Conservation (phyloP, 495 filamentous ascomycete genomes). For the Penicillium lividum region DNA sequence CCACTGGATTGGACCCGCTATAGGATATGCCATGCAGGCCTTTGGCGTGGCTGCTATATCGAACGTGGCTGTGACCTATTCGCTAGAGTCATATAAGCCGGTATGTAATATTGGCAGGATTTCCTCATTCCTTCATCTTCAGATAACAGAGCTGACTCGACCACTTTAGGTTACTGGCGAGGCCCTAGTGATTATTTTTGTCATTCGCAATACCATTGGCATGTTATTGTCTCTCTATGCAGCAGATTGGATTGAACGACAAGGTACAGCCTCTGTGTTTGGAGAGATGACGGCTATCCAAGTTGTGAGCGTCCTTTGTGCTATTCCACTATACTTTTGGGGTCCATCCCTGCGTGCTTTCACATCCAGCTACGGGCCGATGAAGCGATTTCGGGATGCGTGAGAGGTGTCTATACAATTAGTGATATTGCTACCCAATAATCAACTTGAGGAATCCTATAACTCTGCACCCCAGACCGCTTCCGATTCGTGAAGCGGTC, state of each 20-base stretch:
- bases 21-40: constrained; percentile 39
- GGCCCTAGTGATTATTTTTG: constrained; percentile 35
- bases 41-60: constrained; percentile 37
- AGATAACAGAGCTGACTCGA: neutral
- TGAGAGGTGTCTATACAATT: neutral
- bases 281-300: constrained; percentile 38
- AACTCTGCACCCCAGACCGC: no score
- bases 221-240: constrained; percentile 36
- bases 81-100: constrained; percentile 33
- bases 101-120: constrained; percentile 13
- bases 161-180: constrained; percentile 26
- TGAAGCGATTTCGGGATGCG: constrained; percentile 27
- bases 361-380: constrained; percentile 32
- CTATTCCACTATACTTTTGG: constrained; percentile 30
- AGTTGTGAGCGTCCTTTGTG: constrained; percentile 25
- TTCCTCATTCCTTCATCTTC: no score
- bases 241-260: constrained; percentile 31
- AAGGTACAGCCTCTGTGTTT: constrained; percentile 29
- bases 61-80: constrained; percentile 38
- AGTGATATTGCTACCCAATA: no score
- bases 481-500: no score
- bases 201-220: constrained; percentile 36
- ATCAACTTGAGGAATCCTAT: no score
- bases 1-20: constrained; percentile 33
- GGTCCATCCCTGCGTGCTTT: constrained; percentile 21